phyloP scores from a whole-genome alignment of 371 early-diverging fungal genomes.

The Zopfochytrium polystomum region DNA sequence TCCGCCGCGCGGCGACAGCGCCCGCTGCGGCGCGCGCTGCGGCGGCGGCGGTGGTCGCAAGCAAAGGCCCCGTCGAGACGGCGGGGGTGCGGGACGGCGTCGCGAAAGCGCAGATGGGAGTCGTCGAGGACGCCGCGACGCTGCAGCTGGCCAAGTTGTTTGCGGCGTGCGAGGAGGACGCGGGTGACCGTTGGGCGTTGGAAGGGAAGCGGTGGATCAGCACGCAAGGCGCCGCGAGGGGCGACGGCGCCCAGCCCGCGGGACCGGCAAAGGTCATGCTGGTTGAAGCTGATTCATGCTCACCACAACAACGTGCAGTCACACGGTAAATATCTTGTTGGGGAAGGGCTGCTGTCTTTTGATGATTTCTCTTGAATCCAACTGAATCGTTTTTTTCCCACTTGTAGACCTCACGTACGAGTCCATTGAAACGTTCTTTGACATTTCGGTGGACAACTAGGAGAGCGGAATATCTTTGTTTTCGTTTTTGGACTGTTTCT shows the following conservation, averaged over 20 bases:
- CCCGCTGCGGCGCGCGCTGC: slow-evolving; percentile 3
- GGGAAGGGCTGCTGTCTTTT: background rate
- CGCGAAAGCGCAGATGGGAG: too few relatives aligned
- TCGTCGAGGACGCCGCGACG: background rate
- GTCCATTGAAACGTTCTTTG: slow-evolving; percentile 20
- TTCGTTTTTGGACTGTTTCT: too few relatives aligned
- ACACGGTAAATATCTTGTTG: slow-evolving; percentile 20
- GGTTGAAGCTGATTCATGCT: slow-evolving; percentile 25
- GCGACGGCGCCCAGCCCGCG: too few relatives aligned
- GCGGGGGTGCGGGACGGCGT: slow-evolving; percentile 2
- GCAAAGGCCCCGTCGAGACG: background rate
- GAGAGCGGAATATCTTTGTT: too few relatives aligned
- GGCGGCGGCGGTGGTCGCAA: slow-evolving; percentile 8
- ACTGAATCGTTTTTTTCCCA: background rate
- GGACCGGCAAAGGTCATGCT: slow-evolving; percentile 29
- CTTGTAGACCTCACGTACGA: slow-evolving; percentile 23
- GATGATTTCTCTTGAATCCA: too few relatives aligned
- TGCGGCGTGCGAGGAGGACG: background rate
- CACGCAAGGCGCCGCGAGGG: slow-evolving; percentile 2
- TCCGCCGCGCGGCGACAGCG: slow-evolving; percentile 1
- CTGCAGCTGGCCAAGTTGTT: background rate
- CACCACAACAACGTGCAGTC: slow-evolving; percentile 31
- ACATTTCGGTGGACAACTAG: background rate
- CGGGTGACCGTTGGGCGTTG: slow-evolving; percentile 1
- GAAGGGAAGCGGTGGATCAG: slow-evolving; percentile 6